Base-by-base conservation (phyloP, 2,329 filamentous ascomycete genomes). In the Leptographium galeiforme region DNA sequence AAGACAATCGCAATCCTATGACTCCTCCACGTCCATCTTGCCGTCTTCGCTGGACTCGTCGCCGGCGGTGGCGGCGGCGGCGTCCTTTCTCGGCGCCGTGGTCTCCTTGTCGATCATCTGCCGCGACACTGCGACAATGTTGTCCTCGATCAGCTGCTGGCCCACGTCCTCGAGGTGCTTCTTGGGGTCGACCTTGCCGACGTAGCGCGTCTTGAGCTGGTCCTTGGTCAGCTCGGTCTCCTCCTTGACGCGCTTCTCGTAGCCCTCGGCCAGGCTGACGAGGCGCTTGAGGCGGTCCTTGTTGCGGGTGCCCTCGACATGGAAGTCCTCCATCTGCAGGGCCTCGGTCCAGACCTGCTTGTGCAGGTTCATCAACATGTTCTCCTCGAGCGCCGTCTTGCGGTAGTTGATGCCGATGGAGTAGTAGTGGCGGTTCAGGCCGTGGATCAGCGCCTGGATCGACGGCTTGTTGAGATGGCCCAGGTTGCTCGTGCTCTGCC, bases 31-130 rank as follows among this genome's bases (percentile, higher is more conserved):
- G 14, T 88, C 85, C 84, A 89, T 88, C 54, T 73, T 66, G 49
- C 83, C 77, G 16, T 72, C 78, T 54, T 77, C 77, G n/a, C 67
- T 65, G 52, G 74, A 75, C 59, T 74, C 76, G 59, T 77, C 75
- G 14, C 12, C 52, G 32, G 33, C 51, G 18, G 38, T 41, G 32
- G 33, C 51, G 18, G 38, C 46, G 25, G 32, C 48, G 1, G 63
- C 66, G 56, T 85, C 77, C 70, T 84, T 84, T 67, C 80, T 84
- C 19, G 91, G 88, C 70, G 95, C 87, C 6, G 89, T 93, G 4
- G 93, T 93, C 70, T 98, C 93, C 74, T 97, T 97, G 74, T 97
- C 93, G 64, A 98, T 97, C 91, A 98, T 96, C 70, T 97, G 93
- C 67, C 91, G 79, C 59, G 89, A 94, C n/a, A 98, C 90, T 4